A percentile compares a stretch with the other conserved stretches of the same genome.
phyloP scores from a whole-genome alignment of 2,329 filamentous ascomycete species.

The Dichotomopilus funicola region DNA sequence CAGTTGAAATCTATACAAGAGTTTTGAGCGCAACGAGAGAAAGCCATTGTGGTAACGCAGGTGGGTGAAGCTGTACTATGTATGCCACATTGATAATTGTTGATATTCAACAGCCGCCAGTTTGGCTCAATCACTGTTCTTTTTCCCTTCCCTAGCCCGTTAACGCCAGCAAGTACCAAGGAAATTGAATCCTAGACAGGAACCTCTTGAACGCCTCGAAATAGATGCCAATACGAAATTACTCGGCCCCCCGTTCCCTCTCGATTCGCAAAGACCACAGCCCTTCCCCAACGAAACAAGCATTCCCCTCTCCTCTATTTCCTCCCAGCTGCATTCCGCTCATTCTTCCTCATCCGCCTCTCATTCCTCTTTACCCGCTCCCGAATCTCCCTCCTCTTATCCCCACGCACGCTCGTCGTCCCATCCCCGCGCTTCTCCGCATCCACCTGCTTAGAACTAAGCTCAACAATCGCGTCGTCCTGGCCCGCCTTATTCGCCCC shows the following conservation, averaged over 20 bases:
- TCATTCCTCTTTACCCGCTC: constrained; percentile 68
- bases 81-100: neutral
- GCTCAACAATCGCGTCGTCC: constrained; percentile 85
- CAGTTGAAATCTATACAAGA: neutral
- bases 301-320: constrained; percentile 1
- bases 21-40: neutral
- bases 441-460: constrained; percentile 66
- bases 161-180: neutral
- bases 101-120: neutral
- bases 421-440: constrained; percentile 45
- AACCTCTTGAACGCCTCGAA: neutral
- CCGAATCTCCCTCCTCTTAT: constrained; percentile 56
- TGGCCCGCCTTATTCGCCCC: constrained; percentile 80
- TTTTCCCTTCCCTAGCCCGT: neutral
- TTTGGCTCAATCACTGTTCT: neutral
- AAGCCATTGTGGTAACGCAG: neutral
- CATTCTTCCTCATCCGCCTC: constrained; percentile 61
- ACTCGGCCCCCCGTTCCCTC: too few species aligned
- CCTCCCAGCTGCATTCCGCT: constrained; percentile 37
- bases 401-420: constrained; percentile 50
- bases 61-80: neutral
- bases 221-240: neutral
- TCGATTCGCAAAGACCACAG: too few species aligned
- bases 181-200: too few species aligned
- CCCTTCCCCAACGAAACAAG: too few species aligned